Conservation (phyloP, 1,139 yeast genomes). For the Scheffersomyces illinoinensis region DNA sequence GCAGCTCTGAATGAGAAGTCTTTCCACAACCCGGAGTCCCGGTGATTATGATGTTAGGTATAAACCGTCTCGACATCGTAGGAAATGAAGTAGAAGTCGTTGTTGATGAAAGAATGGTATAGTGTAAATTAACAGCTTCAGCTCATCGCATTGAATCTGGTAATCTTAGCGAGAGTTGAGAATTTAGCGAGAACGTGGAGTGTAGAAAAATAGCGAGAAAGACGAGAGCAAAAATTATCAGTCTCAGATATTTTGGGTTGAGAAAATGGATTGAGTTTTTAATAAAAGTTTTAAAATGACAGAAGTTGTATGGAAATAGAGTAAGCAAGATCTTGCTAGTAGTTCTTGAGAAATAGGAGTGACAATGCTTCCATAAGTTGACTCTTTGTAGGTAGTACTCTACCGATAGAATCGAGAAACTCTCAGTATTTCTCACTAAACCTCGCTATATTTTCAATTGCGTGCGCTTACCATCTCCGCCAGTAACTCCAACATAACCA, state of each 20-base stretch:
- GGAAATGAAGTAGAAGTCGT: background rate
- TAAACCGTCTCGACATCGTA: constrained; percentile 37
- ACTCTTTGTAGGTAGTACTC: background rate
- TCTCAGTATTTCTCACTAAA: background rate
- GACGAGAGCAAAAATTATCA: background rate
- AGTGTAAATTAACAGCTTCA: background rate
- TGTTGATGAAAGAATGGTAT: background rate
- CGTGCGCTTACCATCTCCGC: background rate
- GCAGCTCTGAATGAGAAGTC: constrained; percentile 73
- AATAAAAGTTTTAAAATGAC: too few relatives aligned
- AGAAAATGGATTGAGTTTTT: too few relatives aligned
- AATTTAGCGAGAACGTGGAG: background rate
- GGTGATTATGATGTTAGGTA: constrained; percentile 84
- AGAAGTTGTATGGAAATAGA: too few relatives aligned
- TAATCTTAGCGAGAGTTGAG: background rate
- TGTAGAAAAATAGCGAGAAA: background rate
- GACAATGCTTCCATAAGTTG: too few relatives aligned
- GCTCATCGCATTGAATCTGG: background rate
- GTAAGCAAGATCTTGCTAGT: too few relatives aligned
- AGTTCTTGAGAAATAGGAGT: too few relatives aligned
- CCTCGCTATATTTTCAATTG: background rate
- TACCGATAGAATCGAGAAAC: background rate
- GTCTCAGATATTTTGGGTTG: too few relatives aligned
- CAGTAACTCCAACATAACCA: background rate
- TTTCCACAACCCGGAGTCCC: constrained; percentile 99